Conservation (phyloP, 1,284 basidiomycete genomes). For the Trichosporon inkin region DNA sequence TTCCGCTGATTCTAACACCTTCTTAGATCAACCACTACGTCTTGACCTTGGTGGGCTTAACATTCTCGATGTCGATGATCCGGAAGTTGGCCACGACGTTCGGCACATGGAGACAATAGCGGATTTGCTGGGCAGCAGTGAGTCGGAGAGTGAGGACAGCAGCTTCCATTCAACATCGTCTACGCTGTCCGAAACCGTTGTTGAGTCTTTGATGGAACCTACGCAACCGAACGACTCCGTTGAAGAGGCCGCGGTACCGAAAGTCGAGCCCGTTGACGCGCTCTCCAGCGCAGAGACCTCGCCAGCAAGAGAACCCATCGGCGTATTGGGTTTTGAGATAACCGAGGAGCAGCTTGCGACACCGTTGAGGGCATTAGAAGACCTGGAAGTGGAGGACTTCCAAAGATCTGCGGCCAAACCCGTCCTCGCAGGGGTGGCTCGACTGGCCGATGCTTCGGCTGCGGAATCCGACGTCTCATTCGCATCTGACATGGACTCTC, state of each 20-base stretch:
- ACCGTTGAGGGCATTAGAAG: neutral
- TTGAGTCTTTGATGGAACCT: neutral
- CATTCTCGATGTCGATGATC: slow-evolving; percentile 41
- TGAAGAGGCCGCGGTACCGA: neutral
- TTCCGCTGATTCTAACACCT: neutral
- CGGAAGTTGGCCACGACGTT: slow-evolving; percentile 21
- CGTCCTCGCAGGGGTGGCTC: neutral
- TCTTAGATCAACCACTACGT: slow-evolving; percentile 14
- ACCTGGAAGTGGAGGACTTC: neutral
- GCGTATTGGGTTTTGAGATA: no score
- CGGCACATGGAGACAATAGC: neutral
- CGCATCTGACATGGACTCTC: slow-evolving; percentile 30
- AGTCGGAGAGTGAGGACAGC: neutral
- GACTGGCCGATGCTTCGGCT: neutral
- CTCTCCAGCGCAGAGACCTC: neutral
- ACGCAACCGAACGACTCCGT: neutral
- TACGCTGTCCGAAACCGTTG: neutral
- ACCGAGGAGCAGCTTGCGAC: neutral
- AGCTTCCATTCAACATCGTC: neutral
- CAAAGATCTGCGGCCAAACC: neutral
- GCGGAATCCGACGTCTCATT: slow-evolving; percentile 12
- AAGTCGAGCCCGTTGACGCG: neutral
- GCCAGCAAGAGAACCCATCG: neutral
- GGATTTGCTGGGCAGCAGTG: neutral
- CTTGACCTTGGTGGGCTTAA: slow-evolving; percentile 41